Evolutionary conservation across 192 early-diverging fungal genomes (phyloP).

Genomic region (Coemansia sp.): DNA sequence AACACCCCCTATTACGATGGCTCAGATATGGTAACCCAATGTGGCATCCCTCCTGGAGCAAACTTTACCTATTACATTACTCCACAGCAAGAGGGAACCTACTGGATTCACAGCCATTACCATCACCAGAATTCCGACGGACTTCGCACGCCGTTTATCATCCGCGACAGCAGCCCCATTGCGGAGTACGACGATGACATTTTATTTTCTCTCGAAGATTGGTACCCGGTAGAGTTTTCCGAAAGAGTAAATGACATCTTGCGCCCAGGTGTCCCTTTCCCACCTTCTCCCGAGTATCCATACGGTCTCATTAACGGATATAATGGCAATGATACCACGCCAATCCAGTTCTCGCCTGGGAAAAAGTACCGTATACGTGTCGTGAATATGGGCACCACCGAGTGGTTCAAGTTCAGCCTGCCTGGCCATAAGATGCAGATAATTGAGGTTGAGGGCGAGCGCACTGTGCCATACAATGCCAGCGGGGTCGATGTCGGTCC

Average conservation of each 20-base stretch:
- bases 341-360: conserved; percentile 5
- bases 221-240: conserved; percentile 50
- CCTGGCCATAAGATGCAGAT: conserved; percentile 16
- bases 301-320: conserved; percentile 15
- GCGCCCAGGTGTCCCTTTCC: conserved; percentile 33
- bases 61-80: conserved; percentile 67
- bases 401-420: conserved; percentile 16
- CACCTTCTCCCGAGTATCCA: not conserved
- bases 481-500: conserved; percentile 9
- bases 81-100: conserved; percentile 68
- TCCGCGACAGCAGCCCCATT: conserved; percentile 56
- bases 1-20: conserved; percentile 67
- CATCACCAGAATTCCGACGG: conserved; percentile 74
- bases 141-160: conserved; percentile 65
- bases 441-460: conserved; percentile 13
- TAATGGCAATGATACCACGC: conserved; percentile 8
- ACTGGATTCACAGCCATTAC: conserved; percentile 73
- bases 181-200: conserved; percentile 66
- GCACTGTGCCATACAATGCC: not conserved
- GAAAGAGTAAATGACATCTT: conserved; percentile 41
- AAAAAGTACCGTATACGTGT: conserved; percentile 21
- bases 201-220: conserved; percentile 63
- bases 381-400: conserved; percentile 13
- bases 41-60: conserved; percentile 63
- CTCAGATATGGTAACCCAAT: conserved; percentile 62